Evolutionary conservation across 345 rosid species (phyloP).

Genomic region (Firmiana major): DNA sequence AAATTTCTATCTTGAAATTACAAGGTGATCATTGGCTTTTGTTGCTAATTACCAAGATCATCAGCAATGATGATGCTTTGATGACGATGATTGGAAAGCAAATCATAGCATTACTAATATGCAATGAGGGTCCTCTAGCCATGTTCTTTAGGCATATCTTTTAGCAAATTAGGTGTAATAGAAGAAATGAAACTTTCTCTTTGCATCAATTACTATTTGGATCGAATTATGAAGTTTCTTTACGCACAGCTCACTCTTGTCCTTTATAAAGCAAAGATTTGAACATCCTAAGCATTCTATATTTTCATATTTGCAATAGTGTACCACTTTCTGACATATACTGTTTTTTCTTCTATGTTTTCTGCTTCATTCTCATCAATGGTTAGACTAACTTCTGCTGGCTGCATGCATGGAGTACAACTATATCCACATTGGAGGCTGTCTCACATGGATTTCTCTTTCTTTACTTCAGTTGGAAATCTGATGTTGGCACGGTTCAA

Average conservation of each 20-base stretch:
- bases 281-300: constrained; percentile 4
- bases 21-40: background rate
- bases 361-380: constrained; percentile 9
- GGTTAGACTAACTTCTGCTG: background rate
- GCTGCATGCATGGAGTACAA: background rate
- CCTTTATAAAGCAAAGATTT: constrained; percentile 13
- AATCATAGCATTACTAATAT: background rate
- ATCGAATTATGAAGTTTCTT: constrained; percentile 8
- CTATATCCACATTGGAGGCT: background rate
- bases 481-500: constrained; percentile 17
- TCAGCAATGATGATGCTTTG: constrained; percentile 11
- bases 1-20: background rate
- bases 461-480: background rate
- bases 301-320: background rate
- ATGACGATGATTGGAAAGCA: constrained; percentile 1
- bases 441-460: background rate
- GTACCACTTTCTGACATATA: too few relatives aligned
- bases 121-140: constrained; percentile 11
- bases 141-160: constrained; percentile 9
- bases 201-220: constrained; percentile 1
- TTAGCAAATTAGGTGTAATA: constrained; percentile 19
- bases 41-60: background rate
- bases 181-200: constrained; percentile 6
- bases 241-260: background rate
- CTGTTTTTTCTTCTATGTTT: background rate